Evolutionary conservation across 345 rosid genomes (phyloP).

Genomic region (Streptanthus diversifolius): DNA sequence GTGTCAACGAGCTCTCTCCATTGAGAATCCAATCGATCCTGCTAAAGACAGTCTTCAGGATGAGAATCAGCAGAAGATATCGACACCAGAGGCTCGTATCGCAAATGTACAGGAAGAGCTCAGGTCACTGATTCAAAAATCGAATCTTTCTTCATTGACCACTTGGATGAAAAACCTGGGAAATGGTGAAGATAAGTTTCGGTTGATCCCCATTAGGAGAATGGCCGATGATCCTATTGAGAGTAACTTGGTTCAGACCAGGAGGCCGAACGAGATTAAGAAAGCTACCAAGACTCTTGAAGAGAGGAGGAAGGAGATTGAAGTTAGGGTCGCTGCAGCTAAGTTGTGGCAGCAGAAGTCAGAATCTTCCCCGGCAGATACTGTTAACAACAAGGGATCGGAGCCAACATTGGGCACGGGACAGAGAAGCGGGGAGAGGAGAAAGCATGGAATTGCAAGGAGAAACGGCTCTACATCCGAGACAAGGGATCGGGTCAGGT

Average conservation of each 20-base stretch:
- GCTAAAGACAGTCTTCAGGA: slow-evolving; percentile 85
- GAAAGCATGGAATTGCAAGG: slow-evolving; percentile 57
- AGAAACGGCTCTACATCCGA: slow-evolving; percentile 54
- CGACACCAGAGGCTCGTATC: slow-evolving; percentile 68
- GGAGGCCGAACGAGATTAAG: slow-evolving; percentile 91
- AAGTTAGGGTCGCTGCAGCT: slow-evolving; percentile 93
- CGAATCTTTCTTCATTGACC: slow-evolving; percentile 64
- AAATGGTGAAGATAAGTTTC: slow-evolving; percentile 76
- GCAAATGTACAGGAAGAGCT: slow-evolving; percentile 74
- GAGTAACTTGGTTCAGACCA: slow-evolving; percentile 58
- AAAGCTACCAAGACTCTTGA: slow-evolving; percentile 88
- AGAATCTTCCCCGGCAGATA: slow-evolving; percentile 39
- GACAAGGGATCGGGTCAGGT: slow-evolving; percentile 58
- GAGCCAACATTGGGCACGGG: slow-evolving; percentile 46
- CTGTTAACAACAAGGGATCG: slow-evolving; percentile 44
- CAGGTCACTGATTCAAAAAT: slow-evolving; percentile 66
- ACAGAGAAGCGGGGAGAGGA: slow-evolving; percentile 64
- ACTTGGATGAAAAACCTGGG: slow-evolving; percentile 85
- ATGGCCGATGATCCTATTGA: slow-evolving; percentile 90
- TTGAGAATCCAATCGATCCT: slow-evolving; percentile 78
- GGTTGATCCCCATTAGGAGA: slow-evolving; percentile 69
- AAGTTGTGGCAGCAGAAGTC: slow-evolving; percentile 81
- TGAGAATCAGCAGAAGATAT: slow-evolving; percentile 76
- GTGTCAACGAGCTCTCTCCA: slow-evolving; percentile 78
- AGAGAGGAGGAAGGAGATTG: slow-evolving; percentile 89